Conservation (phyloP, 176 grass and related monocot species). For the Poa pratensis region DNA sequence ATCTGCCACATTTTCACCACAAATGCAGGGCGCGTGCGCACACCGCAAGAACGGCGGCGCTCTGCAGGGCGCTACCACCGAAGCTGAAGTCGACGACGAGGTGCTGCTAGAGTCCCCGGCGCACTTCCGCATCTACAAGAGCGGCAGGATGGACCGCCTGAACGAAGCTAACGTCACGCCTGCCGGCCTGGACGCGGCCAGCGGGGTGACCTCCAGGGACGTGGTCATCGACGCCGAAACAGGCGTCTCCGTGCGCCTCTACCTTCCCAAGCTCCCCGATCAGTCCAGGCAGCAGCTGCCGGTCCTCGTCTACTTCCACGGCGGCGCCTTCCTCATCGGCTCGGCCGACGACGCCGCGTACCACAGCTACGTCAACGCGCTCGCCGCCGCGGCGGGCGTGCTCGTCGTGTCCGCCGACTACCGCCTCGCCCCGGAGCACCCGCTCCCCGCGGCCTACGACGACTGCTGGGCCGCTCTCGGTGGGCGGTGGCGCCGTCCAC, state of each 20-base stretch:
- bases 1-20: not conserved
- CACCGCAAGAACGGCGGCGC: not conserved
- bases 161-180: slow-evolving; percentile 43
- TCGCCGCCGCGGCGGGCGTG: slow-evolving; percentile 42
- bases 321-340: slow-evolving; percentile 48
- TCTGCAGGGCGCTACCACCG: not conserved
- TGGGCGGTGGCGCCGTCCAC: slow-evolving; percentile 51
- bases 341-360: slow-evolving; percentile 26
- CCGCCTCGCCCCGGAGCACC: slow-evolving; percentile 65
- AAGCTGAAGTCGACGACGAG: slow-evolving; percentile 25
- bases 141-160: slow-evolving; percentile 63
- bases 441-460: slow-evolving; percentile 58
- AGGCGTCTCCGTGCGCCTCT: slow-evolving; percentile 39
- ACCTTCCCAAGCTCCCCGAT: not conserved
- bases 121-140: slow-evolving; percentile 58
- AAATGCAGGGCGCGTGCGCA: not conserved
- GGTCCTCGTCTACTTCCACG: slow-evolving; percentile 57
- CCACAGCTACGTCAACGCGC: slow-evolving; percentile 44
- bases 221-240: slow-evolving; percentile 55
- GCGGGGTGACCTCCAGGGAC: slow-evolving; percentile 70
- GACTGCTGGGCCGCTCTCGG: slow-evolving; percentile 48
- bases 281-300: slow-evolving; percentile 41
- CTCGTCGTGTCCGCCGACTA: slow-evolving; percentile 51
- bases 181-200: slow-evolving; percentile 51
- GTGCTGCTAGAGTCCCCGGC: slow-evolving; percentile 36